Base-by-base conservation (phyloP, 73 alveolate species). In the Blepharisma japonicum region DNA sequence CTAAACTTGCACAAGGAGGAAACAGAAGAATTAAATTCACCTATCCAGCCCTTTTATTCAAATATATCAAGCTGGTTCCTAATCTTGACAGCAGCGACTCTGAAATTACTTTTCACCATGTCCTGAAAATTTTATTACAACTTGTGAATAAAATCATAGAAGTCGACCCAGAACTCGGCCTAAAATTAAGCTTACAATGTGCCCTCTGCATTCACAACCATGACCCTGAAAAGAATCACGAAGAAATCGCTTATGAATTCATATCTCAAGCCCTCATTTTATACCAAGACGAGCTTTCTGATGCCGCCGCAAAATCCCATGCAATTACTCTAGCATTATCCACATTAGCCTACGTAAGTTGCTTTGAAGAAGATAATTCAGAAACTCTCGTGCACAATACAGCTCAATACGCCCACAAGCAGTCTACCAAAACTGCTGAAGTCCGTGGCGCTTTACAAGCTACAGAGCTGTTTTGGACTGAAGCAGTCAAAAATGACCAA, bases 1-100 rank as follows among this genome's bases (percentile, higher is more conserved):
- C 85, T 39, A 80, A 77, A 55, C 91, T 94, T 79, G 68, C 85
- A 38, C 84, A 90, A 81, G 99, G 99, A 56, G 99, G 97, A 7
- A 56, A 76, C 23, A 86, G 82, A 71, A 80, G 98, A 81, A 90
- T 91, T 84, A 90, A 83, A 81, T 96, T 78, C 81, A 91, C 98
- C 2, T 85, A 83, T 53, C 99, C 99, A 11, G 78, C 97, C 5
- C 71, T 94, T 77, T 81, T 91, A 6, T 93, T 91, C 84, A 92
- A 97, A 7, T 80, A 88, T 6, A 74, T 84, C 74, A 90, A 71
- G 79, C 80, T 89, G 6, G 55, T 87, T 38, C 46, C 51, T 23
- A 21, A 54, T 6, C 86, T 83, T 25, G 71, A 68, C 49, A 66
- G 27, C 20, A 54, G 38, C n/a, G 66, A 21, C 47, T 68, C 51